Base-by-base conservation (phyloP, 1,139 yeast species). In the Saccharomycopsis crataegensis region DNA sequence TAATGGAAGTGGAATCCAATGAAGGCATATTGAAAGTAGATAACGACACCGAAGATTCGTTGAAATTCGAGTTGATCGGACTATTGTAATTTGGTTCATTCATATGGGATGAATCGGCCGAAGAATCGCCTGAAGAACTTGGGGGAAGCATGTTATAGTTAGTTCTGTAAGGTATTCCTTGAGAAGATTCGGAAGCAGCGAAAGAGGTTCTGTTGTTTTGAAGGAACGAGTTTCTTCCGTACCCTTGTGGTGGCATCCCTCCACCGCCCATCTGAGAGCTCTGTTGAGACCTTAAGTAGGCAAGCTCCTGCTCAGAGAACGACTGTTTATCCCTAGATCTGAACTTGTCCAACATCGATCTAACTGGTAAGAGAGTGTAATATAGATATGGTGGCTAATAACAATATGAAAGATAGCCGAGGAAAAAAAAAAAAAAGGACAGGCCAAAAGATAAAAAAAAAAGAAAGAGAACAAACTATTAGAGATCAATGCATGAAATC, bases 11-110 rank as follows among this genome's bases (percentile, higher is more conserved):
- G 2, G 55, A 46, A 45, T 56, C 58, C 41, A 56, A 51, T 6
- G 57, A 53, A 14, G 58, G 58, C 58, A 56, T 56, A 32, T 56
- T 56, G 45, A 50, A 56, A 11, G 58, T 56, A 9, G 55, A 49
- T 22, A 56, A 41, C 22, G 58, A 56, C 12, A 56, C 58, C 4
- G 55, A 51, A 2, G 57, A 53, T 45, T 56, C 58, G 44, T 56
- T 56, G 53, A 56, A 56, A 40, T 54, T 52, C n/a, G 57, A 53
- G 48, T 56, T 56, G 17, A 56, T 56, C 8, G 58, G 58, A 44
- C 57, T 53, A 43, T 38, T 56, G 43, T 53, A 56, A 22, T 52
- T 53, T 5, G 48, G 51, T 32, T 56, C 58, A 36, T 56, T 46
- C 33, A 22, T 16, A 37, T 54, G 45, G 12, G 57, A 51, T 4